Evolutionary conservation across 228 moss, liverwort and hornwort genomes (phyloP), one percentile per base, ranked within the genome.

Genomic region (Sphagnum magellanicum): DNA sequence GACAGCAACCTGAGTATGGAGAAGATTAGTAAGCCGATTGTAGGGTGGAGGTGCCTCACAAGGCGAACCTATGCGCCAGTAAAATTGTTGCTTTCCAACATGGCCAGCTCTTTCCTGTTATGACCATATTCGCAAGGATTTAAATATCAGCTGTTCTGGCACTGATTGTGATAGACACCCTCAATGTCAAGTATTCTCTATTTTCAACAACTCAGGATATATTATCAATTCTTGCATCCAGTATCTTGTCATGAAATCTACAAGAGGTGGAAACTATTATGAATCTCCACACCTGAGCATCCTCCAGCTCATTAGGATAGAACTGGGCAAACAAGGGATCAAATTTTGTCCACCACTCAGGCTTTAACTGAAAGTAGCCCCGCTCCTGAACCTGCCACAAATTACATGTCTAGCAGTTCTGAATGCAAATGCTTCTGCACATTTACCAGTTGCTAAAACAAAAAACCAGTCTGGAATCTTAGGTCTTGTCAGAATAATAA

Each of bases 261-360:
- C 3, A 55, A 55, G 12, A 55, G 3, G 55, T 8, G 12, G 55
- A 4, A 55, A 55, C 8, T 8, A 55, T 55, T 0, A 8, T 55
- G 1, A 55, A 55, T 12, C 55, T 55, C 3, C 68, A 50, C 76
- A 97, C 97, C 97, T 94, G 89, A 50, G 98, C 98, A 72, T 98
- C 98, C 81, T 90, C 98, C 51, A 98, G 81, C 69, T 98, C 91
- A 52, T 89, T 92, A 49, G 78, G 57, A 74, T 87, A 93, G 72
- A 85, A 98, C 71, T 98, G 98, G 70, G 98, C 84, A 84, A 92
- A 98, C 63, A 93, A 75, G 53, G 98, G 98, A 76, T 98, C 98
- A 71, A 98, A 98, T 69, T 94, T 86, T 73, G 78, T 79, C 98
- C 98, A 98, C 63, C 87, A 92, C 70, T 94, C 87, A 10, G 87